Evolutionary conservation across 495 filamentous ascomycete species (phyloP).

Genomic region (Aspergillus nidulans): DNA sequence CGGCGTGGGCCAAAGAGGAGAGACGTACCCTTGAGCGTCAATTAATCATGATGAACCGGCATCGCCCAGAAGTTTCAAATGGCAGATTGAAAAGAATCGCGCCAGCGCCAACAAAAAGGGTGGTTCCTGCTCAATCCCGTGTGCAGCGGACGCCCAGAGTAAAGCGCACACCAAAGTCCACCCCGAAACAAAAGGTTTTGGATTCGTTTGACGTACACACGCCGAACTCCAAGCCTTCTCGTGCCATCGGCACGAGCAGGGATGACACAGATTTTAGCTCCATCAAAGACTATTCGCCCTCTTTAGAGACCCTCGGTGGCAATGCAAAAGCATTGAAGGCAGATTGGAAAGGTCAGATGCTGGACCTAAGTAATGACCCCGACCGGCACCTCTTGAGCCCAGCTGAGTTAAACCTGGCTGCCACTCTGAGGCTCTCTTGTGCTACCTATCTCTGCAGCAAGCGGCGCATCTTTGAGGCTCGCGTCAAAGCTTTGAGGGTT

Average conservation of each 20-base stretch:
- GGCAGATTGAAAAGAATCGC: constrained; percentile 44
- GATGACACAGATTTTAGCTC: constrained; percentile 86
- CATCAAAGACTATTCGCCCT: constrained; percentile 74
- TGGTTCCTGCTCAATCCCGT: constrained; percentile 25
- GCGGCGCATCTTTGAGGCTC: constrained; percentile 81
- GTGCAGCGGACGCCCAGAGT: constrained; percentile 33
- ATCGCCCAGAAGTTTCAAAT: constrained; percentile 26
- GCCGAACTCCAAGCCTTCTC: constrained; percentile 34
- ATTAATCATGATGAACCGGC: constrained; percentile 42
- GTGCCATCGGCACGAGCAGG: constrained; percentile 54
- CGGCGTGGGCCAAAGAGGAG: constrained; percentile 60
- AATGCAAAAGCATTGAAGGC: constrained; percentile 71
- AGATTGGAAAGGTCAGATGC: constrained; percentile 79
- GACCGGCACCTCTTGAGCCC: constrained; percentile 71
- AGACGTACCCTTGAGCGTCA: constrained; percentile 53
- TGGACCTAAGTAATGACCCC: constrained; percentile 77
- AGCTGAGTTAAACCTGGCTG: constrained; percentile 73
- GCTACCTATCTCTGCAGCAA: constrained; percentile 94
- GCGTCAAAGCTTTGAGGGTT: constrained; percentile 61
- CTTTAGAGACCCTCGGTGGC: constrained; percentile 56
- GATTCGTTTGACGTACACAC: constrained; percentile 40
- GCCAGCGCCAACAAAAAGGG: constrained; percentile 38
- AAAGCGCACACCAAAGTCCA: constrained; percentile 45
- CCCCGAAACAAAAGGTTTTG: constrained; percentile 43
- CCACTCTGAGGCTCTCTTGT: constrained; percentile 77